Evolutionary conservation across 2,329 filamentous ascomycete species (phyloP).

Genomic region (Diaporthe ilicicola): DNA sequence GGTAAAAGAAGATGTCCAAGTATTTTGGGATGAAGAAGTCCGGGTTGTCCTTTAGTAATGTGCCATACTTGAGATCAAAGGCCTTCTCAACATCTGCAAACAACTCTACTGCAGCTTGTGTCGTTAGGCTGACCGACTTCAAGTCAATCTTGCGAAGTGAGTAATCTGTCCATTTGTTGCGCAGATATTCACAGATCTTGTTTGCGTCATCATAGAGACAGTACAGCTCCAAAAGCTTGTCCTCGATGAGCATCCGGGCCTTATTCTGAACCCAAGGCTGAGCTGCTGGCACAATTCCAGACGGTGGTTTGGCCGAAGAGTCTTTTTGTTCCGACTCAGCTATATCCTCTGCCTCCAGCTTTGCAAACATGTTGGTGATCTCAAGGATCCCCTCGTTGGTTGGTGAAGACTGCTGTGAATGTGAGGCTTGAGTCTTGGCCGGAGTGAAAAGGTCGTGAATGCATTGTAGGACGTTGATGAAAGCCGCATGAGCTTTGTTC

Average conservation of each 20-base stretch:
- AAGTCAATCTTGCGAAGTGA: background rate
- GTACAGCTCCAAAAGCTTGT: background rate
- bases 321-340: too few species aligned
- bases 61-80: background rate
- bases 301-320: too few species aligned
- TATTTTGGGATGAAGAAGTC: background rate
- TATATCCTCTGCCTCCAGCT: background rate
- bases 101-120: background rate
- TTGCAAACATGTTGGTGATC: background rate
- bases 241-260: background rate
- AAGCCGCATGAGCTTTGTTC: background rate
- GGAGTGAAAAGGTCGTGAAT: background rate
- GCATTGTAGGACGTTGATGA: background rate
- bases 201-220: background rate
- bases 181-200: background rate
- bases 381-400: background rate
- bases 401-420: too few species aligned
- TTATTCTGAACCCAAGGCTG: background rate
- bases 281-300: background rate
- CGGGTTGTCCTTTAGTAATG: background rate
- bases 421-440: background rate
- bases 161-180: background rate
- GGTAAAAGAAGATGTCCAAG: background rate
- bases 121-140: background rate
- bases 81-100: background rate